phyloP scores from a whole-genome alignment of 2,329 filamentous ascomycete genomes.

The Xylariaceae sp. region DNA sequence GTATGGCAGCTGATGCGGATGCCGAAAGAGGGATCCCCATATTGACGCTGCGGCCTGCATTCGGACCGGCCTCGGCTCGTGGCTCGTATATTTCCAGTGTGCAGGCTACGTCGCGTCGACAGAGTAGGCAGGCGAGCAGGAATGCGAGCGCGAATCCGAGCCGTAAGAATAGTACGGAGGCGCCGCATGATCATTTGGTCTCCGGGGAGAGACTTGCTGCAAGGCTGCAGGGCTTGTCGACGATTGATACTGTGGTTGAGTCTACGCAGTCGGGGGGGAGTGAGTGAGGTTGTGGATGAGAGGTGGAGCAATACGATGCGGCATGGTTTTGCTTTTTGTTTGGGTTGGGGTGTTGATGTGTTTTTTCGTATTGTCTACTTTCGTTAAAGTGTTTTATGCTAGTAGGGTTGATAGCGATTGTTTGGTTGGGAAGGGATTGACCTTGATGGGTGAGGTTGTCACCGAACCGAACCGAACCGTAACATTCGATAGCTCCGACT shows the following conservation, averaged over 20 bases:
- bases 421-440: no score
- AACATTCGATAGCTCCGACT: no score
- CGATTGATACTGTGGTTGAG: slow-evolving; percentile 21
- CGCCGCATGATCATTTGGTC: slow-evolving; percentile 12
- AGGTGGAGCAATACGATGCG: neutral
- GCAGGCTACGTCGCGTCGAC: slow-evolving; percentile 26
- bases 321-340: neutral
- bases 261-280: neutral
- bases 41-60: slow-evolving; percentile 2
- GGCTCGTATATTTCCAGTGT: slow-evolving; percentile 27
- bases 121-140: slow-evolving; percentile 21
- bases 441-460: no score
- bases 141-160: slow-evolving; percentile 22
- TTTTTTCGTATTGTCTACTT: neutral
- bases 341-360: neutral
- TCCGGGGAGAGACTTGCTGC: slow-evolving; percentile 19
- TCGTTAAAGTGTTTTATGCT: neutral
- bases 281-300: neutral
- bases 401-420: neutral
- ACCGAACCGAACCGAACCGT: no score
- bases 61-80: slow-evolving; percentile 21
- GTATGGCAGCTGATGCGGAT: neutral
- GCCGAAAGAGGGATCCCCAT: neutral
- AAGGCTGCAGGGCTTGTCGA: slow-evolving; percentile 21
- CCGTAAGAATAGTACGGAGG: slow-evolving; percentile 23